Conservation (phyloP, 2,329 filamentous ascomycete genomes). For the Clonostachys byssicola region DNA sequence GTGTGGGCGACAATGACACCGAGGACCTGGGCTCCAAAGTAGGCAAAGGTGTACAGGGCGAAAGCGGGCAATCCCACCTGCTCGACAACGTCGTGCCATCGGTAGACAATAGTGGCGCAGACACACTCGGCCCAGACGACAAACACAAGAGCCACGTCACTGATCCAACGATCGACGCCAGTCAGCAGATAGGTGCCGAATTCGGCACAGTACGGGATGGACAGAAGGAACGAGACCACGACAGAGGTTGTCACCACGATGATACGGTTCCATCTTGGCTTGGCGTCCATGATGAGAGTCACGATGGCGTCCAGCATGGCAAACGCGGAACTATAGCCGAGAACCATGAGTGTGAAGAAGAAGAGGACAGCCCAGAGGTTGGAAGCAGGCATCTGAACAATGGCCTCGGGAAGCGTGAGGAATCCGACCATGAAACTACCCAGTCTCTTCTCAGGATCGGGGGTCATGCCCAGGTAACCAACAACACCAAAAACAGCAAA, state of each 20-base stretch:
- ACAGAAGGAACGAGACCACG: conserved; percentile 46
- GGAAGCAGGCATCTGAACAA: conserved; percentile 50
- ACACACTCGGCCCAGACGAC: conserved; percentile 49
- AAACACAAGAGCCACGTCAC: conserved; percentile 49
- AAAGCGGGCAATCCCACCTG: conserved; percentile 38
- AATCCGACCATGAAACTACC: conserved; percentile 55
- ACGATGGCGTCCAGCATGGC: conserved; percentile 54
- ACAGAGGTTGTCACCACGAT: conserved; percentile 44
- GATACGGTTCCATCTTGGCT: conserved; percentile 38
- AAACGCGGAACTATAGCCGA: conserved; percentile 55
- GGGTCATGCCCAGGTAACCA: conserved; percentile 33
- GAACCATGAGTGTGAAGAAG: conserved; percentile 54
- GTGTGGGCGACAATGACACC: conserved; percentile 46
- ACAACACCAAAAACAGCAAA: conserved; percentile 51
- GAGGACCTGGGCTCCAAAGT: conserved; percentile 46
- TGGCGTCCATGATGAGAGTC: conserved; percentile 48
- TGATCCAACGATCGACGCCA: conserved; percentile 52
- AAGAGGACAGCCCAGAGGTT: conserved; percentile 56
- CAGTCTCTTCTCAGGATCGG: conserved; percentile 26
- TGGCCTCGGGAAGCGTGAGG: conserved; percentile 51
- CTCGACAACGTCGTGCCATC: conserved; percentile 40
- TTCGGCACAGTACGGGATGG: conserved; percentile 51
- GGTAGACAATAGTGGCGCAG: conserved; percentile 46
- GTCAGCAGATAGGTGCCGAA: conserved; percentile 52
- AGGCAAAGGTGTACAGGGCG: conserved; percentile 42